Evolutionary conservation across 768 basidiomycete species (phyloP).

Genomic region (Pleurotus djamor): DNA sequence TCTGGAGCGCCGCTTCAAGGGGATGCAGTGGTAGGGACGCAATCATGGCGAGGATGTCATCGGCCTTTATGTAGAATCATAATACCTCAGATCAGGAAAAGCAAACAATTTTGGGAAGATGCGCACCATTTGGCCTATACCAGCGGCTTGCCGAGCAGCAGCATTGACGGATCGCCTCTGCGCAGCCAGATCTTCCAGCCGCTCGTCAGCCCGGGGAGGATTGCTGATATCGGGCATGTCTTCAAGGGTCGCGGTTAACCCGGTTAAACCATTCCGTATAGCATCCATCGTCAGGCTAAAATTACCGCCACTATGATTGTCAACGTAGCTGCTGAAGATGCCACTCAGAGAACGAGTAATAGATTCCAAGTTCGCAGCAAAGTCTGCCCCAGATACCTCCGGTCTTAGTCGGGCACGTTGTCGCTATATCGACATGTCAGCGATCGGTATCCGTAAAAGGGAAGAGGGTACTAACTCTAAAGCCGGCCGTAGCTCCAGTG

Average conservation of each 20-base stretch:
- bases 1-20: too few species aligned
- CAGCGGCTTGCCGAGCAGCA: neutral
- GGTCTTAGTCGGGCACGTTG: neutral
- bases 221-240: neutral
- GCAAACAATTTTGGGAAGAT: neutral
- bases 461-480: constrained; percentile 42
- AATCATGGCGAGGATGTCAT: neutral
- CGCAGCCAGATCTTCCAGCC: neutral
- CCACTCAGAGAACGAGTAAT: neutral
- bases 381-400: neutral
- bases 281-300: neutral
- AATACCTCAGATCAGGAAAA: too few species aligned
- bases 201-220: neutral
- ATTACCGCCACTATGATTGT: neutral
- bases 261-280: neutral
- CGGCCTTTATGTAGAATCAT: neutral
- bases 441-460: neutral
- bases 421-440: neutral
- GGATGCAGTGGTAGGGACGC: neutral
- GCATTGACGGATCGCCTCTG: neutral
- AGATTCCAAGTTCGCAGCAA: neutral
- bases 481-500: constrained; percentile 50
- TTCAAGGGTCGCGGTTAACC: neutral
- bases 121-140: neutral
- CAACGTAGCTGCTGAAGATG: neutral